These are phyloP conservation scores for Aurifilum marmelostoma DNA, from an alignment of 2,329 filamentous ascomycete species.

Conservation along the genomic window DNA sequence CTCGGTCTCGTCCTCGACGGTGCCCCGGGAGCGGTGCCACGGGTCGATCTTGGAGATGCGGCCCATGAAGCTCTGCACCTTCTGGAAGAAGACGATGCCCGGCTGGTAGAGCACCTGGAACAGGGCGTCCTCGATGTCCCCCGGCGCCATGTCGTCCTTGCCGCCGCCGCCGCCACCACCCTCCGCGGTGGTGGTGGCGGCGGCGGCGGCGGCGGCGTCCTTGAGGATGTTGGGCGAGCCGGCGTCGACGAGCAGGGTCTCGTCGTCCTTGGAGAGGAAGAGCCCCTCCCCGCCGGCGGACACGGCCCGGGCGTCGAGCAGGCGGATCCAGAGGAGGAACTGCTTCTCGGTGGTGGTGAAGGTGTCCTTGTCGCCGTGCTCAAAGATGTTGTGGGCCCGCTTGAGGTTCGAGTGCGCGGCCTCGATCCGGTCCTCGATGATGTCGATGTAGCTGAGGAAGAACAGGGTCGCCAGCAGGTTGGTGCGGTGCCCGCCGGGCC, in stretches of 20 bases:
- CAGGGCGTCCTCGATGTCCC: constrained; percentile 53
- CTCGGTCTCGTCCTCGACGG: constrained; percentile 61
- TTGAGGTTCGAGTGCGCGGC: constrained; percentile 55
- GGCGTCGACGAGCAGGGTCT: constrained; percentile 48
- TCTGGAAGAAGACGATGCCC: constrained; percentile 60
- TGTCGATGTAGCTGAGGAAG: constrained; percentile 58
- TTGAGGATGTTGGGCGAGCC: constrained; percentile 46
- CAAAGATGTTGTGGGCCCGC: constrained; percentile 52
- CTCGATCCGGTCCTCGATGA: constrained; percentile 46
- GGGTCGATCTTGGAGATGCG: constrained; percentile 59
- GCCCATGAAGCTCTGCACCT: constrained; percentile 61
- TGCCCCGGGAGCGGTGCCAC: constrained; percentile 59
- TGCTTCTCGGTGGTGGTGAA: constrained; percentile 49
- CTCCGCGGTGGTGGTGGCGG: too few species aligned
- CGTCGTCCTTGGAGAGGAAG: constrained; percentile 53
- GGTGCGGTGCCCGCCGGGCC: constrained; percentile 42
- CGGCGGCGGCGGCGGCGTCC: constrained; percentile 36
- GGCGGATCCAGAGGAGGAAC: constrained; percentile 57
- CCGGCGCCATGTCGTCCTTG: constrained; percentile 33
- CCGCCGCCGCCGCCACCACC: too few species aligned
- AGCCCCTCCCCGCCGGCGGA: constrained; percentile 59
- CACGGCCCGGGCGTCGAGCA: constrained; percentile 58
- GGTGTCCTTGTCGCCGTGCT: constrained; percentile 42
- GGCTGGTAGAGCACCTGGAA: constrained; percentile 60
- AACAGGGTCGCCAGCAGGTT: constrained; percentile 55